Base-by-base conservation (phyloP, 225 moss, liverwort and hornwort species). In the Ulota crispa region DNA sequence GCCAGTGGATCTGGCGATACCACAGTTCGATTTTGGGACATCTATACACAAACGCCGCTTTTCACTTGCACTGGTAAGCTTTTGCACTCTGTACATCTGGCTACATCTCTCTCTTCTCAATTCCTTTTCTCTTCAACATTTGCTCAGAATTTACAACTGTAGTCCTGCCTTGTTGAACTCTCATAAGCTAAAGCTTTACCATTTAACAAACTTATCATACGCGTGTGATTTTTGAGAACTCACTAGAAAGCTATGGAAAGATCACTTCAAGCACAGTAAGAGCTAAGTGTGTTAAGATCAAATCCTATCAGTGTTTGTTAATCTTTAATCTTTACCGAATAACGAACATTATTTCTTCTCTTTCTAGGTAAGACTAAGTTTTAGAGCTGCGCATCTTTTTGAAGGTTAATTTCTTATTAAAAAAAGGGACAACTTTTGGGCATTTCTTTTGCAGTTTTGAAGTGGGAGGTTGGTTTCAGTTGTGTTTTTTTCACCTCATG, bases 1-100 rank as follows among this genome's bases (percentile, higher is more conserved):
- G 98, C 98, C 39, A 95, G 98, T 86, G 98, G 98, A 9, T 98
- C 98, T 32, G 98, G 98, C 11, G 98, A 98, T 78, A 98, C 98
- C 13, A 93, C 95, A 12, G 94, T 98, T 15, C 88, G 98, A n/a
- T 98, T 98, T 81, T 98, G 98, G 98, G 98, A 98, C 72, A 94
- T 98, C 64, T 91, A 93, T 68, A 98, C 98, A 24, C 95, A 98
- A 84, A 95, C 95, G 55, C 98, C 98, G 18, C 85, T 94, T 9
- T 85, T 88, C 64, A 91, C 95, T 63, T 95, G 95, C 83, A 83
- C 82, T 12, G 94, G 94, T 93, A 80, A 60, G 6, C 30, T 73
- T 37, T 73, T 37, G 18, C 12, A 30, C 43, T 61, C 62, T 34
- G 27, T 50, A 9, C 8, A 30, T 50, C 4, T 64, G 0, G 47